Percentiles rank a stretch among this genome's conserved stretches.
phyloP scores from a whole-genome alignment of 768 basidiomycete genomes.

The Lactarius hatsudake region DNA sequence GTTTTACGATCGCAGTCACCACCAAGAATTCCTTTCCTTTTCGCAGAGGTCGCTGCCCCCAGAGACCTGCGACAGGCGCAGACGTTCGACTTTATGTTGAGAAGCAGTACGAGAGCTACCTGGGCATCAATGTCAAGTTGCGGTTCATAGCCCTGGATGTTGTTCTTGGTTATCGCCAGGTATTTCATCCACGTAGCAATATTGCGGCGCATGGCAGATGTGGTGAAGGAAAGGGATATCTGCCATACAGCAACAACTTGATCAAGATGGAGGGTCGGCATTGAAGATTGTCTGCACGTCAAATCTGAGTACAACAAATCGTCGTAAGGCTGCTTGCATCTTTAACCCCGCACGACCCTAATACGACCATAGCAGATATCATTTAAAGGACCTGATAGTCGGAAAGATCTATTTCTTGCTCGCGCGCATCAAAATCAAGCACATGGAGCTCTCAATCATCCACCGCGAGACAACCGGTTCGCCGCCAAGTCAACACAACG shows the following conservation, averaged over 20 bases:
- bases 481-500: conserved; percentile 99
- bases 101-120: conserved; percentile 98
- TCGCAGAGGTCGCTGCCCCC: conserved; percentile 93
- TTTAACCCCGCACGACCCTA: too few species aligned
- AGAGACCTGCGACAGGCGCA: conserved; percentile 96
- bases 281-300: conserved; percentile 97
- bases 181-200: conserved; percentile 92
- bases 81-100: conserved; percentile 94
- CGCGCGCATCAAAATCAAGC: too few species aligned
- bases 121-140: conserved; percentile 97
- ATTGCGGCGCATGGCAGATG: conserved; percentile 89
- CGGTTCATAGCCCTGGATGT: conserved; percentile 50
- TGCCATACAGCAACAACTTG: conserved; percentile 97
- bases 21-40: conserved; percentile 95
- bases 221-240: conserved; percentile 87
- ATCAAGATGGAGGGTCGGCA: conserved; percentile 99
- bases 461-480: conserved; percentile 95
- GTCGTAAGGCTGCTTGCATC: conserved; percentile 50
- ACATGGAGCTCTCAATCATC: conserved; percentile 96
- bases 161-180: conserved; percentile 40
- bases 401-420: too few species aligned
- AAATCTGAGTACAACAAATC: conserved; percentile 99
- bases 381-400: conserved; percentile 98
- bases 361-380: conserved; percentile 60
- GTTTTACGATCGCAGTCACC: conserved; percentile 97